Base-by-base conservation (phyloP, 2,329 filamentous ascomycete genomes). In the Aspergillus niger region DNA sequence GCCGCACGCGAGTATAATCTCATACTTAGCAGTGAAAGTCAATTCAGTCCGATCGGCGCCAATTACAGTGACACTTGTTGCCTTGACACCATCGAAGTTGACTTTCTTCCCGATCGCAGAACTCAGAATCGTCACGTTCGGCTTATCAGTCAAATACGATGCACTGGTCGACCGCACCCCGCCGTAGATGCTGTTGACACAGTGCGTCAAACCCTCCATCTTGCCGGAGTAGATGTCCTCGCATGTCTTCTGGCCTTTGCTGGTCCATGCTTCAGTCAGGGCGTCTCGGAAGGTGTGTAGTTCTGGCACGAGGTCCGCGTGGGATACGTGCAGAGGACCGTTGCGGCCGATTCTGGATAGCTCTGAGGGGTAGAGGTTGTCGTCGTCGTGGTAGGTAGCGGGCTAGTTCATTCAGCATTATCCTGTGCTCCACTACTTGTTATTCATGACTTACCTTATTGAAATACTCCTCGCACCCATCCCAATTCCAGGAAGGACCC, bases 1-100 rank as follows among this genome's bases (percentile, higher is more conserved):
- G 5, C 57, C 57, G 30, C 20, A 38, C 8, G 57, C 38, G 8
- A 59, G 26, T 11, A 59, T 59, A 26, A 59, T 50, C 28, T 59
- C 57, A n/a, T 43, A 20, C 20, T 53, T 53, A 6, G 51, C 51
- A 11, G 15, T 39, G 13, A 53, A 10, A 5, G n/a, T 53, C 15
- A 41, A 1, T 7, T 53, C 51, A 2, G 20, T 39, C 17, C 51
- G 17, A 26, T 53, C 20, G 7, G 22, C 32, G 15, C 17, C 20
- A 8, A 28, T 11, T 11, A 53, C 51, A n/a, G 51, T 53, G 32
- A 53, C 51, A 5, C 51, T 53, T 11, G 26, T 39, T 3, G 51
- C 51, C 8, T 15, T 53, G 7, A 26, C 20, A 1, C 20, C 51
- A 22, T 53, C 36, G 3, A 53, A 53, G 22, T 53, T 53, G 36